phyloP scores from a whole-genome alignment of 441 rosid genomes.

The Omphalea diandra region DNA sequence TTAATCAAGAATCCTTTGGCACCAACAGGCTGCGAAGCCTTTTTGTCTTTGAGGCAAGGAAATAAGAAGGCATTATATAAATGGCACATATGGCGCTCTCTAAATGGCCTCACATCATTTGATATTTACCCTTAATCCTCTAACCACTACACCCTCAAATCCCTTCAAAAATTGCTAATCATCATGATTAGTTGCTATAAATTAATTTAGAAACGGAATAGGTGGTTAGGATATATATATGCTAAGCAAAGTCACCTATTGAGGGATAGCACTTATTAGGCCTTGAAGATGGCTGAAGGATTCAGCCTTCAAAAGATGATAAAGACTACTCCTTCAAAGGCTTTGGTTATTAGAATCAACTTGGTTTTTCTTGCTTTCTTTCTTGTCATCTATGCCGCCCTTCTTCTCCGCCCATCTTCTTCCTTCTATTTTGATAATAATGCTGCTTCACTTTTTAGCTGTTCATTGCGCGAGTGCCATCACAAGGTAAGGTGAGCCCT shows the following conservation, averaged over 20 bases:
- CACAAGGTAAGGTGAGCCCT: constrained; percentile 98
- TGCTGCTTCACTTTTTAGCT: constrained; percentile 66
- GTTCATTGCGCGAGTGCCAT: constrained; percentile 78
- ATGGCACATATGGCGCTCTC: constrained; percentile 39
- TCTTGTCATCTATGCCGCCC: constrained; percentile 50
- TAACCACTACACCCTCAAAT: constrained; percentile 34
- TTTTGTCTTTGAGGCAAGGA: constrained; percentile 36
- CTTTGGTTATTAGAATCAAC: constrained; percentile 62
- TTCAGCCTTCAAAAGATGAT: constrained; percentile 38
- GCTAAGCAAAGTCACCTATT: constrained; percentile 17
- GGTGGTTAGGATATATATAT: constrained; percentile 15
- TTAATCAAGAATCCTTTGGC: constrained; percentile 1
- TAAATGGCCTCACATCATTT: constrained; percentile 27
- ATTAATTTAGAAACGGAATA: neutral
- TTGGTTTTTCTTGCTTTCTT: constrained; percentile 61
- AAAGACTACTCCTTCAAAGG: constrained; percentile 60
- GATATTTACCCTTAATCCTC: constrained; percentile 30
- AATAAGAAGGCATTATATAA: constrained; percentile 23
- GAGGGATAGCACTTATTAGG: neutral
- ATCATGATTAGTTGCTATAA: constrained; percentile 15
- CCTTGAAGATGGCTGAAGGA: constrained; percentile 48
- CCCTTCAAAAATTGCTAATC: neutral
- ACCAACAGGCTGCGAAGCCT: constrained; percentile 26
- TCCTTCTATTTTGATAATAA: constrained; percentile 45
- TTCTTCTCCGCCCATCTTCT: constrained; percentile 67